Evolutionary conservation across 2,329 filamentous ascomycete genomes (phyloP), one percentile per base, ranked within the genome.

Genomic region (Cyphellophora attinorum): DNA sequence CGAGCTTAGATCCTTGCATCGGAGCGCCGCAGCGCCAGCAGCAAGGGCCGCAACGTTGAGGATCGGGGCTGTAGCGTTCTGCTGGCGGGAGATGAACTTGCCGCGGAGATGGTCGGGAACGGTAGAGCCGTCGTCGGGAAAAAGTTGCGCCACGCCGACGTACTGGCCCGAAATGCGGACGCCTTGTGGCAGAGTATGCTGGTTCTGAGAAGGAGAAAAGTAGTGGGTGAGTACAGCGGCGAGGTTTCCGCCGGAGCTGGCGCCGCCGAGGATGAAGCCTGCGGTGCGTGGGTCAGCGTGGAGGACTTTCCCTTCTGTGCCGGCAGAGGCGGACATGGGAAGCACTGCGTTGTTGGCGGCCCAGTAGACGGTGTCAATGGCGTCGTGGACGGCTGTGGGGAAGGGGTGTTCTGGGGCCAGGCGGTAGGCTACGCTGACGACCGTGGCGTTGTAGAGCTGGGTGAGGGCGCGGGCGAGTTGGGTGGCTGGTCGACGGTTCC

Each of bases 241-340:
- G 35, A 67, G 56, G 41, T 51, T 57, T 2, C 47, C 64, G 8
- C 65, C 66, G 0, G 67, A 63, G 11, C 61, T 67, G 3, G 57
- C 55, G 1, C 68, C 67, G 11, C 64, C 65, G 5, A 69, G 34
- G 11, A 70, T 36, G 41, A 70, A 70, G 0, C 65, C 67, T 8
- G 52, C 53, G 4, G 49, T 46, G n/a, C n/a, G n/a, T 0, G 62
- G 57, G 37, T 68, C 57, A 6, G 60, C 60, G n/a, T n/a, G n/a
- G n/a, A 12, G 47, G 21, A 37, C 39, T 11, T 45, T 39, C n/a
- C n/a, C n/a, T n/a, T n/a, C n/a, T n/a, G n/a, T n/a, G n/a, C n/a
- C n/a, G n/a, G n/a, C n/a, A n/a, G n/a, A n/a, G n/a, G n/a, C n/a
- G n/a, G n/a, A n/a, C n/a, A n/a, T n/a, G n/a, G n/a, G n/a, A n/a